phyloP scores from a whole-genome alignment of 2,329 filamentous ascomycete genomes.

The Claviceps digitariae region DNA sequence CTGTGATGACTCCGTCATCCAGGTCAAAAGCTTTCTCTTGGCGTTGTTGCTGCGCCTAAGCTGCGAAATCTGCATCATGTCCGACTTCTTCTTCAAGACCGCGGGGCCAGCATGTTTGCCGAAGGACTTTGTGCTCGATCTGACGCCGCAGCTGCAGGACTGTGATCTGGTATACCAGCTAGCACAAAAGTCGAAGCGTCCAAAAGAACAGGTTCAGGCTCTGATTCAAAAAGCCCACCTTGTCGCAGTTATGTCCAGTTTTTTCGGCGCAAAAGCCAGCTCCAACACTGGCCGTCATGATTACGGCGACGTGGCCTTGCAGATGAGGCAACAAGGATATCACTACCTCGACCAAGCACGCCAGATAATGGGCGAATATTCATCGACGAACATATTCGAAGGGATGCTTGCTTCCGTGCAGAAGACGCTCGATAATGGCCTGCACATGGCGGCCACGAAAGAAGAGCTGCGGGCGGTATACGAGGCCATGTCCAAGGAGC shows the following conservation, averaged over 20 bases:
- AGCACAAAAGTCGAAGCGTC: conserved; percentile 21
- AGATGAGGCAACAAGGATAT: background rate
- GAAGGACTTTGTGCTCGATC: conserved; percentile 12
- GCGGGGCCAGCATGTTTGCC: conserved; percentile 1
- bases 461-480: conserved; percentile 38
- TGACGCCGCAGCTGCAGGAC: conserved; percentile 20
- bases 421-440: conserved; percentile 18
- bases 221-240: conserved; percentile 33
- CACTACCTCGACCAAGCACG: background rate
- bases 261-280: background rate
- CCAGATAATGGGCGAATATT: background rate
- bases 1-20: conserved; percentile 22
- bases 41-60: conserved; percentile 31
- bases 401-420: background rate
- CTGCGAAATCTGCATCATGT: conserved; percentile 33
- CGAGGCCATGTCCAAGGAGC: conserved; percentile 36
- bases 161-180: conserved; percentile 26
- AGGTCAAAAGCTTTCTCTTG: conserved; percentile 25
- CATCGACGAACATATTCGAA: background rate
- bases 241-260: conserved; percentile 24
- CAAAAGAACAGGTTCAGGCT: conserved; percentile 34
- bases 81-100: conserved; percentile 20
- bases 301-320: background rate
- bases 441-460: conserved; percentile 34
- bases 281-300: background rate